These are phyloP conservation scores for Xylogone sp. DNA, from an alignment of 2,329 filamentous ascomycete species.

Conservation along the genomic window DNA sequence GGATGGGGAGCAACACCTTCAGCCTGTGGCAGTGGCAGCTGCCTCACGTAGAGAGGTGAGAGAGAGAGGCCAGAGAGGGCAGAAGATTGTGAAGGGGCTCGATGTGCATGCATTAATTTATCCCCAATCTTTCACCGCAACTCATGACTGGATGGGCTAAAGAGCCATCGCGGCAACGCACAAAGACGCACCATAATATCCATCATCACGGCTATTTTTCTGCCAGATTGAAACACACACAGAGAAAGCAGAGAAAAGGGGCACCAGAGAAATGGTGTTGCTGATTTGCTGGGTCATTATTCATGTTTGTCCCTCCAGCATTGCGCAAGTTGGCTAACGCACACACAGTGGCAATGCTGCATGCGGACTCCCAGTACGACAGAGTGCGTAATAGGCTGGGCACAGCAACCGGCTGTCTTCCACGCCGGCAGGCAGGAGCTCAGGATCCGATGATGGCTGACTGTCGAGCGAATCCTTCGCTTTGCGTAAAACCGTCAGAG, in stretches of 20 bases:
- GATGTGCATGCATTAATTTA: not conserved
- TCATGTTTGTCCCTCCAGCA: too few relatives aligned
- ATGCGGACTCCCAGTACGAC: too few relatives aligned
- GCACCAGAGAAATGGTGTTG: too few relatives aligned
- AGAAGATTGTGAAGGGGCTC: not conserved
- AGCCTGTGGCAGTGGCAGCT: not conserved
- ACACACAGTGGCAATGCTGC: not conserved
- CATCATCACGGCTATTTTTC: too few relatives aligned
- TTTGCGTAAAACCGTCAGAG: too few relatives aligned
- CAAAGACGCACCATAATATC: not conserved
- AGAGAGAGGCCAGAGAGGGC: not conserved
- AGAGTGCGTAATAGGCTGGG: not conserved
- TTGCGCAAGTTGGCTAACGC: too few relatives aligned
- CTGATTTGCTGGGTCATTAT: too few relatives aligned
- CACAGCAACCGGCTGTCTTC: not conserved
- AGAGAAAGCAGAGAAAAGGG: too few relatives aligned
- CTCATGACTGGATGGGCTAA: not conserved
- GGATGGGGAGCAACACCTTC: not conserved
- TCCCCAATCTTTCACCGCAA: not conserved
- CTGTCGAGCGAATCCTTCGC: too few relatives aligned
- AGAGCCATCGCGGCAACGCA: not conserved
- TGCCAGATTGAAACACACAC: too few relatives aligned
- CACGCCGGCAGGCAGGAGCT: too few relatives aligned
- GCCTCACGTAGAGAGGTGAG: not conserved
- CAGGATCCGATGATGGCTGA: too few relatives aligned